Percentiles rank a stretch among this genome's conserved stretches.
Conservation (phyloP, 23 red algal species). For the Gracilaria gracilis region DNA sequence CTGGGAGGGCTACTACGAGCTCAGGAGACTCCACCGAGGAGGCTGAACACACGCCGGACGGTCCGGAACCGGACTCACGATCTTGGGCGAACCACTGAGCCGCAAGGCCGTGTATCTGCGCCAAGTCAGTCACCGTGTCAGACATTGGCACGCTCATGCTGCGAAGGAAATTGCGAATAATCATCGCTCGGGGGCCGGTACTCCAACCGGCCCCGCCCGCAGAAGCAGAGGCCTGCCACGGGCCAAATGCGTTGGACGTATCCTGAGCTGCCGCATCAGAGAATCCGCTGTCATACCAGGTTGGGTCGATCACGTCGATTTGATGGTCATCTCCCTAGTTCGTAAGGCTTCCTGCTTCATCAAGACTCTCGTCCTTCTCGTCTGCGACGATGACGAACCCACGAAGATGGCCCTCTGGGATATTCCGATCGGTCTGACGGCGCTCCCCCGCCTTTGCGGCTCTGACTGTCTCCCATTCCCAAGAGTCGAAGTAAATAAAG, state of each 20-base stretch:
- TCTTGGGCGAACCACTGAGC: not conserved
- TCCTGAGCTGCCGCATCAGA: not conserved
- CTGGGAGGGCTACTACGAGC: too few relatives aligned
- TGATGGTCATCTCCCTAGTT: not conserved
- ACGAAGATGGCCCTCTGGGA: not conserved
- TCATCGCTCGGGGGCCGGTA: not conserved
- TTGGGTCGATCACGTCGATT: not conserved
- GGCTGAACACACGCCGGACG: not conserved
- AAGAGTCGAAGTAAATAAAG: too few relatives aligned
- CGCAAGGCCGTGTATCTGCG: not conserved
- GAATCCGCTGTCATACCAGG: too few relatives aligned
- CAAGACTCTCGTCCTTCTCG: not conserved
- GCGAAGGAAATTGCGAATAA: not conserved
- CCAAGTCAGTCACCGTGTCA: not conserved
- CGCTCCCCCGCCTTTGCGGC: too few relatives aligned
- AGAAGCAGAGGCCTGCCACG: not conserved
- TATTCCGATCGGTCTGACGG: not conserved
- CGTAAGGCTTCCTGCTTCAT: not conserved
- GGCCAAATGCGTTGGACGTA: too few relatives aligned
- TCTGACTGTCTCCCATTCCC: too few relatives aligned
- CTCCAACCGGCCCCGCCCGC: not conserved
- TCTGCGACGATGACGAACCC: not conserved
- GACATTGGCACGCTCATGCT: not conserved
- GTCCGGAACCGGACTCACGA: not conserved
- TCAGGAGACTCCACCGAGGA: not conserved